Percentiles rank a stretch among this genome's conserved stretches.
Evolutionary conservation across 2,329 filamentous ascomycete genomes (phyloP).

Genomic region (Sphaerulina vaccinii): DNA sequence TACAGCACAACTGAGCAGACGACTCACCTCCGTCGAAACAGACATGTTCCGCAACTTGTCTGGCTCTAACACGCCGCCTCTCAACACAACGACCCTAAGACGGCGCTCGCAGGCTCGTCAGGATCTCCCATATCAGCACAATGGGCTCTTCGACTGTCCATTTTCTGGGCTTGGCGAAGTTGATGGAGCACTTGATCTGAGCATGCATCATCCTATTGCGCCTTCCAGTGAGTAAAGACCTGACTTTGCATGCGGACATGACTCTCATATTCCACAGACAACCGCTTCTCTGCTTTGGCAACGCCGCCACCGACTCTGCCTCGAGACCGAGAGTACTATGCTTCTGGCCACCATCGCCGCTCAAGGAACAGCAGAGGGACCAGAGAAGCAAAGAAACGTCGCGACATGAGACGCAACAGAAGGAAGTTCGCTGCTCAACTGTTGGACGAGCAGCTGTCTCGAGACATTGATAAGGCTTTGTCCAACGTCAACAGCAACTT

Average conservation of each 20-base stretch:
- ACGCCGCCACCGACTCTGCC: constrained; percentile 15
- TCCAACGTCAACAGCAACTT: constrained; percentile 20
- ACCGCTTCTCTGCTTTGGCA: constrained; percentile 32
- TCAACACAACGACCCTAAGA: constrained; percentile 15
- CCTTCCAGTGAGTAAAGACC: constrained; percentile 23
- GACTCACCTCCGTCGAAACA: constrained; percentile 6
- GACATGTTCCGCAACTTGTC: constrained; percentile 28
- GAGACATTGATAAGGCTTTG: constrained; percentile 31
- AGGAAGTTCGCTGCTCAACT: constrained; percentile 32
- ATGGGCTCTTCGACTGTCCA: constrained; percentile 15
- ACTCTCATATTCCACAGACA: constrained; percentile 22
- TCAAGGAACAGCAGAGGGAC: constrained; percentile 32
- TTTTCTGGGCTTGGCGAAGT: constrained; percentile 13
- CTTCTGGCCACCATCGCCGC: constrained; percentile 23
- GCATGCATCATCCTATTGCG: constrained; percentile 29
- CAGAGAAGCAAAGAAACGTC: constrained; percentile 35
- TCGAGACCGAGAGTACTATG: constrained; percentile 19
- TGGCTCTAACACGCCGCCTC: constrained; percentile 2
- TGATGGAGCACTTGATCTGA: constrained; percentile 27
- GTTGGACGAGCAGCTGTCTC: constrained; percentile 34
- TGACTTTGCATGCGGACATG: not conserved
- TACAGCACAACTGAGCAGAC: constrained; percentile 19
- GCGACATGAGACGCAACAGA: constrained; percentile 31
- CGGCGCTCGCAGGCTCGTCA: constrained; percentile 16
- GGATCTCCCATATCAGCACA: constrained; percentile 11